Base-by-base conservation (phyloP, 2,329 filamentous ascomycete species). In the Fusarium tricinctum region DNA sequence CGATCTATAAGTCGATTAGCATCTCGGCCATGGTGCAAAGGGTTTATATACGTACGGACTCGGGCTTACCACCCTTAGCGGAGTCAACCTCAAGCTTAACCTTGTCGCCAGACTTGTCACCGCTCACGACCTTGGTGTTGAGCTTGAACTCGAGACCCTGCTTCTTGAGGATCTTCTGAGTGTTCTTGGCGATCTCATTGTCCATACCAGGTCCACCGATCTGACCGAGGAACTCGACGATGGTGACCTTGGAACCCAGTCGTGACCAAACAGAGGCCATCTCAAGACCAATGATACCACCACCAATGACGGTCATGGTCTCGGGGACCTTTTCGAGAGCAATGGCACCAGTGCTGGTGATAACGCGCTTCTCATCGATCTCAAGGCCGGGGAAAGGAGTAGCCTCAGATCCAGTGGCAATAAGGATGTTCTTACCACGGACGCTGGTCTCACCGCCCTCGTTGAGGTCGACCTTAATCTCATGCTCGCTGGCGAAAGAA, bases 161-260 rank as follows among this genome's bases (percentile, higher is more conserved):
- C 88, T 97, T 98, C 80, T 89, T 89, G 70, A 99, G 88, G 68
- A 97, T 90, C 88, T 97, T 98, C 81, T 97, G 94, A 43, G 92
- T 86, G 76, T 89, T 85, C 86, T 98, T 99, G 77, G 94, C 88
- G 76, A 98, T 92, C 80, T 99, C 96, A 47, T 87, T 81, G 79
- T 99, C 96, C 96, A 99, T 99, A 75, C 96, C 96, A 48, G 96
- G 96, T 60, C 96, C 96, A 81, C 96, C 96, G 73, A 99, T 98
- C 85, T 97, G 94, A 76, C 91, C 89, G 58, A 99, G 86, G 84
- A 96, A 99, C 83, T 99, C 96, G 59, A 99, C 94, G 61, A 99
- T 94, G 66, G 96, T 99, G 63, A 99, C 96, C 82, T 98, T 93
- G 69, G 94, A 82, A 69, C 96, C 96, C 66, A 99, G 86, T 76